These are phyloP conservation scores for Boletus rex-veris DNA, from an alignment of 768 basidiomycete species.

Conservation along the genomic window DNA sequence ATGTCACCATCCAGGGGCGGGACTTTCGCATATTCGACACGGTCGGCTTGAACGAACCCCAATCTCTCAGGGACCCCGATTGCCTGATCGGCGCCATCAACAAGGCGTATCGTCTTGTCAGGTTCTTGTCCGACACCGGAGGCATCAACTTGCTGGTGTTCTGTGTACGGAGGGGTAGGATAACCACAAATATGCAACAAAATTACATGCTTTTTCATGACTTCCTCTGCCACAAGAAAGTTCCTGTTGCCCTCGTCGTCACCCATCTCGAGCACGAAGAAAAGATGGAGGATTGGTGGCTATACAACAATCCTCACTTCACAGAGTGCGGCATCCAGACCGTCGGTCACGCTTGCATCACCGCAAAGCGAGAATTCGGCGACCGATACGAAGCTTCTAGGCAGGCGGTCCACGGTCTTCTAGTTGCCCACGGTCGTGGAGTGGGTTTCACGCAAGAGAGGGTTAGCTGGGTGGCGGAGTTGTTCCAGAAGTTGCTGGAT, in stretches of 20 bases:
- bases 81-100: slow-evolving; percentile 28
- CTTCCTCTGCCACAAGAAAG: slow-evolving; percentile 32
- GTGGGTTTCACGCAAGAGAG: slow-evolving; percentile 21
- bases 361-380: slow-evolving; percentile 29
- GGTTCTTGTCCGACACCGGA: slow-evolving; percentile 25
- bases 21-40: slow-evolving; percentile 35
- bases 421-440: slow-evolving; percentile 17
- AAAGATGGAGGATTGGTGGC: slow-evolving; percentile 37
- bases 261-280: slow-evolving; percentile 36
- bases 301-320: slow-evolving; percentile 23
- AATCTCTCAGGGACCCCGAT: slow-evolving; percentile 23
- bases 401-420: slow-evolving; percentile 20
- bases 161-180: slow-evolving; percentile 34
- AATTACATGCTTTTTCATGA: slow-evolving; percentile 34
- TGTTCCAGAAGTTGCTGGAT: slow-evolving; percentile 24
- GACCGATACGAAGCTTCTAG: slow-evolving; percentile 26
- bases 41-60: slow-evolving; percentile 30
- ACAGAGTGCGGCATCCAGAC: slow-evolving; percentile 18
- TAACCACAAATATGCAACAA: slow-evolving; percentile 25
- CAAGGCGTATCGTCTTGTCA: slow-evolving; percentile 35
- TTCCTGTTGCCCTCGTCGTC: slow-evolving; percentile 31
- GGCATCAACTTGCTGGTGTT: slow-evolving; percentile 42
- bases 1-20: slow-evolving; percentile 12
- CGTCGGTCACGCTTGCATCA: slow-evolving; percentile 33
- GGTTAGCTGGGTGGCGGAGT: slow-evolving; percentile 22